Conservation (phyloP, 805 yeast species). For the Alloascoidea africana region DNA sequence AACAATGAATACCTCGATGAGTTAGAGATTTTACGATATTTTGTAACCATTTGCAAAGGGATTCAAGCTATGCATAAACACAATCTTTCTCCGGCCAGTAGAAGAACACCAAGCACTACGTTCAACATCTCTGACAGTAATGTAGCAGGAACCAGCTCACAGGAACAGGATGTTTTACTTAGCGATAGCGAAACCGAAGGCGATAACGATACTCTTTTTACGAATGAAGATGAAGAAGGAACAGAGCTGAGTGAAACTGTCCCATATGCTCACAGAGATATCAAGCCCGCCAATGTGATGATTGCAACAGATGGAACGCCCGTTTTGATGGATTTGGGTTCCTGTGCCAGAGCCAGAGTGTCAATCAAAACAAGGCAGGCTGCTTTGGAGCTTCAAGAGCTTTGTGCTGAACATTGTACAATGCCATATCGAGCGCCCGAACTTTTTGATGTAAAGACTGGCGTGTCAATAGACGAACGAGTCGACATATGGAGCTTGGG, state of each 20-base stretch:
- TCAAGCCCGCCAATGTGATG: conserved; percentile 86
- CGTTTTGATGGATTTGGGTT: conserved; percentile 74
- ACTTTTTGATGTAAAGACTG: conserved; percentile 59
- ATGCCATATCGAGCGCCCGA: conserved; percentile 88
- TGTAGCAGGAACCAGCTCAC: conserved; percentile 3
- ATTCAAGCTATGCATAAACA: conserved; percentile 61
- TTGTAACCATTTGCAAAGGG: conserved; percentile 62
- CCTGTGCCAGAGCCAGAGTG: conserved; percentile 50
- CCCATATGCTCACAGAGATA: conserved; percentile 75
- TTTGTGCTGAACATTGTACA: conserved; percentile 75
- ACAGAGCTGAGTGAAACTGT: conserved; percentile 41
- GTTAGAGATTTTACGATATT: conserved; percentile 41
- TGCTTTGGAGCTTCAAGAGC: conserved; percentile 65
- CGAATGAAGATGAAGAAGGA: conserved; percentile 9
- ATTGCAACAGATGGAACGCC: conserved; percentile 59
- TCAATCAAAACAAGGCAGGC: conserved; percentile 43
- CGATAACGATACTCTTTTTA: conserved; percentile 15
- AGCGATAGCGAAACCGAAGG: conserved; percentile 17
- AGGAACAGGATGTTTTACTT: conserved; percentile 13
- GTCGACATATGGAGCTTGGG: conserved; percentile 92
- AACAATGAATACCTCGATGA: conserved; percentile 41
- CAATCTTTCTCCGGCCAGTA: conserved; percentile 15
- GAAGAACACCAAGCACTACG: background rate
- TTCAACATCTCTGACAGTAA: conserved; percentile 4
- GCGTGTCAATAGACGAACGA: conserved; percentile 48